These are phyloP conservation scores for Cryomyces antarcticus DNA, from an alignment of 495 filamentous ascomycete genomes.

Conservation along the genomic window DNA sequence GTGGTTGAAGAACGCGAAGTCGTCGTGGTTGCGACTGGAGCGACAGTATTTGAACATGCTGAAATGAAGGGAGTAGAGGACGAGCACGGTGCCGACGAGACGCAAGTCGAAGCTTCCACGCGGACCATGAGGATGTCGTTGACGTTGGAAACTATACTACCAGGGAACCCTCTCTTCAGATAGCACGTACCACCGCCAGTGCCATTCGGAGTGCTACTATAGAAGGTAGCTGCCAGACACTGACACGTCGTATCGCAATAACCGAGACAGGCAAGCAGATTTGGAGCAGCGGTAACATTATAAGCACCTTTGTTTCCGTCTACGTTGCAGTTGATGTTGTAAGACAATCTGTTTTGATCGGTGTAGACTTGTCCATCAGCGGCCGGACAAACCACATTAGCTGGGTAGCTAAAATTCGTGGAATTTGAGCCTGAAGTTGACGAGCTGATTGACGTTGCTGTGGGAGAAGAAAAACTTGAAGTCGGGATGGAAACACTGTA, in stretches of 20 bases:
- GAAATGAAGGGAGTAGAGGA: too few relatives aligned
- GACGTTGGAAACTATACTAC: too few relatives aligned
- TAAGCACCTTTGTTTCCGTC: background rate
- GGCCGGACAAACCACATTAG: background rate
- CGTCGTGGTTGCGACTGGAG: too few relatives aligned
- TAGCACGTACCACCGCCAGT: too few relatives aligned
- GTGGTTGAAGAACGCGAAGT: too few relatives aligned
- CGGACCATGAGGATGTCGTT: too few relatives aligned
- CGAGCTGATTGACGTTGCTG: background rate
- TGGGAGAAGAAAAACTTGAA: background rate
- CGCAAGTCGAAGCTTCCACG: too few relatives aligned
- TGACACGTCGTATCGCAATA: background rate
- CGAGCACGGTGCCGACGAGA: too few relatives aligned
- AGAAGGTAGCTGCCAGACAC: background rate
- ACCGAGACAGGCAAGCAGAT: background rate
- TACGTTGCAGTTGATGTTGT: background rate
- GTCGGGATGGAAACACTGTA: background rate
- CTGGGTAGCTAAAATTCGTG: background rate
- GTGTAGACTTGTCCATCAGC: background rate
- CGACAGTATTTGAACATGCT: too few relatives aligned
- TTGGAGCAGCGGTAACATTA: background rate
- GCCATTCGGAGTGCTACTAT: too few relatives aligned
- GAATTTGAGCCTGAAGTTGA: slow-evolving; percentile 1
- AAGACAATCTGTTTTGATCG: background rate
- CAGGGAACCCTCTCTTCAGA: too few relatives aligned